Evolutionary conservation across 768 basidiomycete species (phyloP).

Genomic region (Hygrophorus pudorinus): DNA sequence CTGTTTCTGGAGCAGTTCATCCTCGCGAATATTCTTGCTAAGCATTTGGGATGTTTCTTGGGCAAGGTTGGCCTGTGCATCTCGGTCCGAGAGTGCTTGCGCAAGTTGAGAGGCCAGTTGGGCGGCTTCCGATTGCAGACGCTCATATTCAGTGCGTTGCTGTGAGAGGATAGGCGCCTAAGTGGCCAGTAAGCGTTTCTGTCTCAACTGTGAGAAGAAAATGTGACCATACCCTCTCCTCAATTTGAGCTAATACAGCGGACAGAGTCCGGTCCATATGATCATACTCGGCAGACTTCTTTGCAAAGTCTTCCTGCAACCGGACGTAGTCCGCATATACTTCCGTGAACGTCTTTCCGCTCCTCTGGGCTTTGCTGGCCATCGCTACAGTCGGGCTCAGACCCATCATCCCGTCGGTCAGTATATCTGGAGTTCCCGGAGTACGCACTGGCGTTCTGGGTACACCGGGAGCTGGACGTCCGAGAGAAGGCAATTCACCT

Average conservation of each 20-base stretch:
- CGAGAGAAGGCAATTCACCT: conserved; percentile 58
- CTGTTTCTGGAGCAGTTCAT: conserved; percentile 61
- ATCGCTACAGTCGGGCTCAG: conserved; percentile 85
- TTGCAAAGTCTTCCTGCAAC: conserved; percentile 72
- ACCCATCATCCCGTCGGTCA: conserved; percentile 49
- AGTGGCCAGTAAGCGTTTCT: not conserved
- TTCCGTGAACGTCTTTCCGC: conserved; percentile 87
- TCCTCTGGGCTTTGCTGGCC: conserved; percentile 70
- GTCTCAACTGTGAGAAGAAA: not conserved
- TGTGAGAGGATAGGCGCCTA: conserved; percentile 88
- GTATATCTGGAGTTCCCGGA: conserved; percentile 28
- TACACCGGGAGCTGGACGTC: conserved; percentile 20
- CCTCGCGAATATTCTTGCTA: conserved; percentile 46
- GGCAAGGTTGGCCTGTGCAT: conserved; percentile 43
- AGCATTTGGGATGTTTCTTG: conserved; percentile 58
- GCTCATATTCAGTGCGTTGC: conserved; percentile 84
- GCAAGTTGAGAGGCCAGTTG: conserved; percentile 77
- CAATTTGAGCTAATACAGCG: conserved; percentile 78
- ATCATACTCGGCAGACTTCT: conserved; percentile 73
- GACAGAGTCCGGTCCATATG: conserved; percentile 77
- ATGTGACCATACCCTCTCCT: conserved; percentile 61
- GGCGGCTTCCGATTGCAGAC: conserved; percentile 67
- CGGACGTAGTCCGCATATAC: conserved; percentile 87
- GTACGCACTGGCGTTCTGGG: conserved; percentile 41
- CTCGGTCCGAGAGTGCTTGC: conserved; percentile 66